Percentiles rank a stretch among this genome's conserved stretches.
These are phyloP conservation scores for Cladosporium austrohemisphaericum DNA, from an alignment of 2,329 filamentous ascomycete genomes.

Conservation along the genomic window DNA sequence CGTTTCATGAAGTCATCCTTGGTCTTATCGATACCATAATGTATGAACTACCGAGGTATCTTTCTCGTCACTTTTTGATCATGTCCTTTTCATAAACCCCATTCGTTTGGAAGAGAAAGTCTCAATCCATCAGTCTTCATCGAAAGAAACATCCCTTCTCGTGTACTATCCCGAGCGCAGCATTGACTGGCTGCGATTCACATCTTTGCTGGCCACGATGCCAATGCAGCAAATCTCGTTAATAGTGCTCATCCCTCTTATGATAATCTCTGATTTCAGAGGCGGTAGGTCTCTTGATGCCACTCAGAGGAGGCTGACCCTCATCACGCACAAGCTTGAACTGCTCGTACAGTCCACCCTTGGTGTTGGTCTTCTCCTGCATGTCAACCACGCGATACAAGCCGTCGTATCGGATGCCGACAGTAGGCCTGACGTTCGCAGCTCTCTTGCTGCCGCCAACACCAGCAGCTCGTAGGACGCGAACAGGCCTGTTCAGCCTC, in stretches of 20 bases:
- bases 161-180: too few relatives aligned
- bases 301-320: conserved; percentile 17
- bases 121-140: too few relatives aligned
- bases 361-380: conserved; percentile 19
- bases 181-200: too few relatives aligned
- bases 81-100: too few relatives aligned
- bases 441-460: conserved; percentile 9
- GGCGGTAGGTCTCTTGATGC: conserved; percentile 17
- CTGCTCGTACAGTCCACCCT: conserved; percentile 28
- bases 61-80: too few relatives aligned
- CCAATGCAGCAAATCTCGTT: too few relatives aligned
- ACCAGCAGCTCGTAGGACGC: conserved; percentile 22
- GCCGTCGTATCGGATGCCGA: conserved; percentile 27
- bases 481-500: conserved; percentile 17
- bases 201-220: too few relatives aligned
- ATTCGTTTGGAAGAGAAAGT: too few relatives aligned
- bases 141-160: too few relatives aligned
- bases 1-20: too few relatives aligned
- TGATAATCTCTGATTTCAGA: conserved; percentile 21
- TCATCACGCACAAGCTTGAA: conserved; percentile 23
- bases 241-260: conserved; percentile 20
- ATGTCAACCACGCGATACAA: conserved; percentile 22
- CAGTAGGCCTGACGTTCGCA: neutral
- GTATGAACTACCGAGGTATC: too few relatives aligned
- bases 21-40: too few relatives aligned